These are phyloP conservation scores for Aspergillus steynii DNA, from an alignment of 495 filamentous ascomycete species.

Conservation along the genomic window DNA sequence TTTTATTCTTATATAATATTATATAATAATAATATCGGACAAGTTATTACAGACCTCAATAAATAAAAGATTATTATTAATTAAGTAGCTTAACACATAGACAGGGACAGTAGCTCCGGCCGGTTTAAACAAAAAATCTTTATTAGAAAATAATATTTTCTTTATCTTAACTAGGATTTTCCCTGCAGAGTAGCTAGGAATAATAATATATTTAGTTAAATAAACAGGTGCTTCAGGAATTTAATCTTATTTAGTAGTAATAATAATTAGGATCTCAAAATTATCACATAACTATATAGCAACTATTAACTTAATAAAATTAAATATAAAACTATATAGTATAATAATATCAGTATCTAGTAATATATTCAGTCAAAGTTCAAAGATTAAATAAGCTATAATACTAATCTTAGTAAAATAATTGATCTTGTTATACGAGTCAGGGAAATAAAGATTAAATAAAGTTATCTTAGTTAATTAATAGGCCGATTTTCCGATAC, in stretches of 20 bases:
- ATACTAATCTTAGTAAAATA: no score
- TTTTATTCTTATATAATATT: no score
- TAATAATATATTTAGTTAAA: neutral
- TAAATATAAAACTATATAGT: neutral
- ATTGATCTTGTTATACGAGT: no score
- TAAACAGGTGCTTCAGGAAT: neutral
- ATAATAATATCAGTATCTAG: neutral
- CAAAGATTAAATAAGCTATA: no score
- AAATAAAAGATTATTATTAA: neutral
- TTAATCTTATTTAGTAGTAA: neutral
- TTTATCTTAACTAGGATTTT: neutral
- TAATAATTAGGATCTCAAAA: neutral
- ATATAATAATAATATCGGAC: no score
- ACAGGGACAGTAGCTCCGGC: neutral
- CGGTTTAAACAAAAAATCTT: neutral
- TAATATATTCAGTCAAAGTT: neutral
- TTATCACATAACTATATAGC: no score
- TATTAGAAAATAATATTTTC: neutral
- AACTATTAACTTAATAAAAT: neutral
- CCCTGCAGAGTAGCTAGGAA: neutral
- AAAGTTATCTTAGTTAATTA: no score
- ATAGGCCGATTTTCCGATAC: no score
- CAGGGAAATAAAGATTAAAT: no score
- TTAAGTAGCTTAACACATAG: neutral
- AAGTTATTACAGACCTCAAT: neutral